Conservation (phyloP, 192 early-diverging fungal species). For the Helicostylum pulchrum region DNA sequence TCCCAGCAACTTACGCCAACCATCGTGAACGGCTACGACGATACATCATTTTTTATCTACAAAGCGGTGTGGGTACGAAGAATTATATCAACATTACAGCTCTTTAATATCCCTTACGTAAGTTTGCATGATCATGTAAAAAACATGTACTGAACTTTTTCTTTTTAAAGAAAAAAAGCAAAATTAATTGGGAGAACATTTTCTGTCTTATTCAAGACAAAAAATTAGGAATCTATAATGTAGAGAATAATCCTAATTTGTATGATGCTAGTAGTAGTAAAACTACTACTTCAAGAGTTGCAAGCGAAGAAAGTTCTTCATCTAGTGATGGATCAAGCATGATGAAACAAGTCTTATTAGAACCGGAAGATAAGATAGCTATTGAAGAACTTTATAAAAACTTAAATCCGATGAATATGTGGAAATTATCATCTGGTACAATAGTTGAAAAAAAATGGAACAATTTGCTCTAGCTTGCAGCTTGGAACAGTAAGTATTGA, state of each 20-base stretch:
- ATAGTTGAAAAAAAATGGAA: slow-evolving; percentile 11
- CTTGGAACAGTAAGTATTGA: slow-evolving; percentile 1
- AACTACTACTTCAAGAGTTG: slow-evolving; percentile 1
- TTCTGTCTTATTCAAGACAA: slow-evolving; percentile 10
- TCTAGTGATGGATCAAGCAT: too few relatives aligned
- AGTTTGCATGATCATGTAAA: slow-evolving; percentile 9
- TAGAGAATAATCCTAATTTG: background rate
- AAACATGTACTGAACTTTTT: slow-evolving; percentile 6
- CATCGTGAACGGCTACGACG: too few relatives aligned
- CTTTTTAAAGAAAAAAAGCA: background rate
- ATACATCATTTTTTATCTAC: too few relatives aligned
- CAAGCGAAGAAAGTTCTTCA: slow-evolving; percentile 6
- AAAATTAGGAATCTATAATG: slow-evolving; percentile 4
- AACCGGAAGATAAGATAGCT: slow-evolving; percentile 10
- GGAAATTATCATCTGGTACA: slow-evolving; percentile 2
- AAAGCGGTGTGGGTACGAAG: too few relatives aligned
- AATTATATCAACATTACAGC: slow-evolving; percentile 3
- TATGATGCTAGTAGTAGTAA: slow-evolving; percentile 9
- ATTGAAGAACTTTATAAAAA: slow-evolving; percentile 6
- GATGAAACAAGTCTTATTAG: too few relatives aligned
- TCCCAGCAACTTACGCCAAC: too few relatives aligned
- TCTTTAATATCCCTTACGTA: slow-evolving; percentile 4
- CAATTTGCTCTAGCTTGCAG: background rate
- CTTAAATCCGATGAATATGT: background rate
- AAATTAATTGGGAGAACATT: slow-evolving; percentile 5